Conservation (phyloP, 352 stramenopile species). For the Globisporangium abappressorium region DNA sequence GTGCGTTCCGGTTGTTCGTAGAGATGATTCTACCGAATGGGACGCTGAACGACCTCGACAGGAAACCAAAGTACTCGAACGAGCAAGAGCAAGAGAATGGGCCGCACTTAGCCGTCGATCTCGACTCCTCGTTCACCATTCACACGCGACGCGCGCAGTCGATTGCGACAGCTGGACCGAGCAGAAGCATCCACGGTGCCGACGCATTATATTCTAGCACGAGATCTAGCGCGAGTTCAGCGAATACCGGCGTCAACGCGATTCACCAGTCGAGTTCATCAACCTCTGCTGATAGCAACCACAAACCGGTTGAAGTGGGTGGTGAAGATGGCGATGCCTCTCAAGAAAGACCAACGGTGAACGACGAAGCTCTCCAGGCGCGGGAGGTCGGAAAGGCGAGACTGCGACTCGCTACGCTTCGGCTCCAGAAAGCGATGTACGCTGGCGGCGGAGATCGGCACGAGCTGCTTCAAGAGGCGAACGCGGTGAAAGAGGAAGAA, state of each 20-base stretch:
- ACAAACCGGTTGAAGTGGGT: neutral
- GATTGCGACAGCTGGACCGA: constrained; percentile 1
- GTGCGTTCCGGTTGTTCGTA: constrained; percentile 45
- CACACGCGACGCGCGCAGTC: constrained; percentile 11
- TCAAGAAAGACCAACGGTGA: neutral
- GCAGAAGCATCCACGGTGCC: neutral
- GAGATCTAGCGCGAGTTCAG: neutral
- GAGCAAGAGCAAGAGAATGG: neutral
- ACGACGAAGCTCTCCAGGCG: neutral
- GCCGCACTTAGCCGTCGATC: neutral
- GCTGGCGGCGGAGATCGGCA: constrained; percentile 1
- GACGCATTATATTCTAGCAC: neutral
- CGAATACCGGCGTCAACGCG: neutral
- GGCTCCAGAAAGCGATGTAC: constrained; percentile 7
- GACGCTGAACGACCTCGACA: constrained; percentile 26
- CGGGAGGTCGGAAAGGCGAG: neutral
- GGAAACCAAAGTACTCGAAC: constrained; percentile 2
- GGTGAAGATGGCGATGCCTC: neutral
- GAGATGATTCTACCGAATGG: constrained; percentile 44
- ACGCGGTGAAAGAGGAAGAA: constrained; percentile 13
- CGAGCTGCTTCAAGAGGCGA: constrained; percentile 12
- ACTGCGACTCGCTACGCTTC: neutral
- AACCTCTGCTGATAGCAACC: neutral
- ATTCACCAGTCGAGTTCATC: neutral
- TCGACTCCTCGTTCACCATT: constrained; percentile 7